Base-by-base conservation (phyloP, 179 eudicot species). In the Camellia oleifera region DNA sequence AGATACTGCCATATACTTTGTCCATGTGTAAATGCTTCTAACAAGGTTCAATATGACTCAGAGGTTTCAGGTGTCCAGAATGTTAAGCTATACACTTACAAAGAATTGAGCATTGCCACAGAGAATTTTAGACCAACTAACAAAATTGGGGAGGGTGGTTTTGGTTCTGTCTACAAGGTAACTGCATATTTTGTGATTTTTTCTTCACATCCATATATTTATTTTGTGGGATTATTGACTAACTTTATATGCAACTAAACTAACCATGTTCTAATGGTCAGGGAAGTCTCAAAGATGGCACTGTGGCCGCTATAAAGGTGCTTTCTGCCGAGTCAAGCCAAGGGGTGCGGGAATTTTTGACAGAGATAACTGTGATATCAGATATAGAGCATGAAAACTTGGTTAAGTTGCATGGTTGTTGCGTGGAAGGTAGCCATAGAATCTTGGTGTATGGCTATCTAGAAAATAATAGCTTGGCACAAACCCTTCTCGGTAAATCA, bases 401-500 rank as follows among this genome's bases (percentile, higher is more conserved):
- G 84, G 94, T 90, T 66, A 85, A 85, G 82, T 82, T 90, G 79
- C 46, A 87, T 44, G 94, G 94, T 54, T 90, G 94, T 76, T 90
- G 94, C 66, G 89, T 84, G 7, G 92, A 89, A 81, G 83, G 80
- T 20, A 60, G 80, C 68, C 84, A 87, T 67, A 78, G 91, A 80
- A 87, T 89, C 56, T 79, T 90, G 84, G 87, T 90, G 20, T 89
- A 89, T 53, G 85, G 87, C 77, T 90, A 90, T 82, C 82, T 88
- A 40, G 91, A 87, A 72, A 89, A 90, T 81, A 87, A 86, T 74
- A 88, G 92, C 83, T 85, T 89, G 64, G 77, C 88, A 32, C 87
- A 89, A 79, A 88, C 88, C 72, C 87, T 90, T 78, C 89, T 90
- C 11, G 92, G 93, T 90, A 86, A 79, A 13, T 69, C 46, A 14